phyloP scores from a whole-genome alignment of 257 asterid genomes.

The Verbena officinalis region DNA sequence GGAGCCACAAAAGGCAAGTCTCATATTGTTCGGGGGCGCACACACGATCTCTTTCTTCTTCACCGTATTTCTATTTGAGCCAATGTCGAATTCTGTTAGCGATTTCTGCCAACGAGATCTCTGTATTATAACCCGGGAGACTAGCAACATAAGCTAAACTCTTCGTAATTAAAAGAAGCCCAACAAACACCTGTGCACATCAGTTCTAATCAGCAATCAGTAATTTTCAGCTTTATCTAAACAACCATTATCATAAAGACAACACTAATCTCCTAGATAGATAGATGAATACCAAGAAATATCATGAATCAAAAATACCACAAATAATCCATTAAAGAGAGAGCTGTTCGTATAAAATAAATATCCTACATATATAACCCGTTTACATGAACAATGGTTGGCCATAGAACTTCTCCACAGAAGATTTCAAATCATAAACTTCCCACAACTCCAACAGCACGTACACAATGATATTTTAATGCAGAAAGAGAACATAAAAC shows the following conservation, averaged over 20 bases:
- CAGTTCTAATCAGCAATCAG: not conserved
- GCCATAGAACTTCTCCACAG: not conserved
- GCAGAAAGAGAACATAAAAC: conserved; percentile 7
- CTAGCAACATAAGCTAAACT: not conserved
- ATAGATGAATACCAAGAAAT: not conserved
- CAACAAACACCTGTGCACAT: conserved; percentile 2
- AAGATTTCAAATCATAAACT: not conserved
- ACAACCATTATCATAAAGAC: not conserved
- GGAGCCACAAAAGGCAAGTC: not conserved
- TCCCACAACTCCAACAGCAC: not conserved
- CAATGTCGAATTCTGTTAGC: not conserved
- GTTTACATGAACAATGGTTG: not conserved
- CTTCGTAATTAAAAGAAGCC: not conserved
- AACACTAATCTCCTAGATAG: not conserved
- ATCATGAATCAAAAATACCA: not conserved
- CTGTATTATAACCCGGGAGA: not conserved
- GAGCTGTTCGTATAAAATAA: not conserved
- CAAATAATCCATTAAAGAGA: no score
- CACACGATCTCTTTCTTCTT: not conserved
- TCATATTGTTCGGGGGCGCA: not conserved
- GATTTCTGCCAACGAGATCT: not conserved
- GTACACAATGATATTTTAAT: not conserved
- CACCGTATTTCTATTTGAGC: not conserved
- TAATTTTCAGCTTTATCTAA: not conserved
- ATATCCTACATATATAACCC: not conserved